These are phyloP conservation scores for Trichoderma harzianum DNA, from an alignment of 2,329 filamentous ascomycete genomes.

Conservation along the genomic window DNA sequence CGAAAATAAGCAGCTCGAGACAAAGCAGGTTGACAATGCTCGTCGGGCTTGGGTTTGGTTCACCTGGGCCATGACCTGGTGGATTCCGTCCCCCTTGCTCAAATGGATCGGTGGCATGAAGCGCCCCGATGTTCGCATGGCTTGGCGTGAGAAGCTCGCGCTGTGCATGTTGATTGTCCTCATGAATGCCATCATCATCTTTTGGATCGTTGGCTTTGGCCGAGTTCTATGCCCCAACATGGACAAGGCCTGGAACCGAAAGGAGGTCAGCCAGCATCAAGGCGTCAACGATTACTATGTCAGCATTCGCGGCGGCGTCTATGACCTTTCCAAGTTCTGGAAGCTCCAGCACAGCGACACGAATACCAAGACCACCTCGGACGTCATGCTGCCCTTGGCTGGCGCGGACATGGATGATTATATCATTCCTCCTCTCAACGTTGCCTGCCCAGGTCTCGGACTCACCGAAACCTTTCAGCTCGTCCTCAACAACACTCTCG, in stretches of 20 bases:
- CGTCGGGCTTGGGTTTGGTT: constrained; percentile 77
- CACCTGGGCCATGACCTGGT: constrained; percentile 87
- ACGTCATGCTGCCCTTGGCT: constrained; percentile 72
- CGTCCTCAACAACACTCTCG: constrained; percentile 61
- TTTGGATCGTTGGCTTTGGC: constrained; percentile 89
- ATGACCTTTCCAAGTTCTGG: constrained; percentile 90
- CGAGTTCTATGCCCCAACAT: constrained; percentile 83
- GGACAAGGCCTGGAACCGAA: constrained; percentile 79
- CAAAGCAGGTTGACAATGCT: constrained; percentile 58
- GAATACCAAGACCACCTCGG: constrained; percentile 54
- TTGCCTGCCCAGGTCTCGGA: constrained; percentile 73
- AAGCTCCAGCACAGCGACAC: constrained; percentile 77
- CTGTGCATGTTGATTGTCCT: constrained; percentile 77
- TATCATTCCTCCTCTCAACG: constrained; percentile 72
- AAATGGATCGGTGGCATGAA: constrained; percentile 90
- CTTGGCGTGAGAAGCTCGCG: constrained; percentile 93
- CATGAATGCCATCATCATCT: constrained; percentile 77
- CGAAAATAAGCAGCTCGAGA: constrained; percentile 71
- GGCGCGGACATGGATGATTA: constrained; percentile 80
- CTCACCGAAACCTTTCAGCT: constrained; percentile 55
- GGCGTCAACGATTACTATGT: constrained; percentile 81
- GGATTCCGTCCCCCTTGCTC: constrained; percentile 85
- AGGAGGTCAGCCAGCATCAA: constrained; percentile 67
- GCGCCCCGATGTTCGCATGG: constrained; percentile 91
- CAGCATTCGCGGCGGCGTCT: constrained; percentile 81